Conservation (phyloP, 1,139 yeast genomes). For the Geotrichum klebahnii region DNA sequence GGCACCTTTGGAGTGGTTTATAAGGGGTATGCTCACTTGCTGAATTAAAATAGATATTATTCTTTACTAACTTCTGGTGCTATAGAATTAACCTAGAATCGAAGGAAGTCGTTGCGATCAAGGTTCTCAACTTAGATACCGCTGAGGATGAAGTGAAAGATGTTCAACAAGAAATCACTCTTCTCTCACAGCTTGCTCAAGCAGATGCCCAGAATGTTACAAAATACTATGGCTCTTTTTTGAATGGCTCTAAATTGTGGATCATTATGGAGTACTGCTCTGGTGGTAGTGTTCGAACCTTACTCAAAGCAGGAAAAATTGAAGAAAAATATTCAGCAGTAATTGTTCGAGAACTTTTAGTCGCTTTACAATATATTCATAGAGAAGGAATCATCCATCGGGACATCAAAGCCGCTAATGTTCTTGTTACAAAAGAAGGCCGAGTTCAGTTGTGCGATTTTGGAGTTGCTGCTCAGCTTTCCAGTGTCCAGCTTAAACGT, state of each 20-base stretch:
- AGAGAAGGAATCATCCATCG: conserved; percentile 89
- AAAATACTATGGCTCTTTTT: conserved; percentile 82
- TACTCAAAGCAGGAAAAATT: conserved; percentile 80
- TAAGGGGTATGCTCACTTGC: conserved; percentile 51
- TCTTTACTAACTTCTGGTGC: neutral
- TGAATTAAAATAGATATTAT: neutral
- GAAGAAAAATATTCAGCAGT: conserved; percentile 83
- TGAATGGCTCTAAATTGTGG: conserved; percentile 89
- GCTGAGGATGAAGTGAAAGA: conserved; percentile 92
- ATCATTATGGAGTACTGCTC: conserved; percentile 97
- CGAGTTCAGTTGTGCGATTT: conserved; percentile 90
- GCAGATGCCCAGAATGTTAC: conserved; percentile 77
- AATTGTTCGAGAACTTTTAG: conserved; percentile 70
- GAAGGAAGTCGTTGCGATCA: conserved; percentile 83
- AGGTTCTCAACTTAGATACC: conserved; percentile 86
- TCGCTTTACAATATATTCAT: conserved; percentile 79
- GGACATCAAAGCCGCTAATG: conserved; percentile 94
- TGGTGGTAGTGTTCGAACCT: conserved; percentile 89
- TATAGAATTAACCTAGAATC: conserved; percentile 48
- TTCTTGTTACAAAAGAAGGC: conserved; percentile 84
- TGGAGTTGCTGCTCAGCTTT: conserved; percentile 93
- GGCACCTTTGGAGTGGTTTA: conserved; percentile 97
- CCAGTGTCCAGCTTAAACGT: conserved; percentile 72
- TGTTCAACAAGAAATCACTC: conserved; percentile 89
- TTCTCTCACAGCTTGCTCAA: conserved; percentile 73